phyloP scores from a whole-genome alignment of 441 rosid species.

The Croton laevigatus region DNA sequence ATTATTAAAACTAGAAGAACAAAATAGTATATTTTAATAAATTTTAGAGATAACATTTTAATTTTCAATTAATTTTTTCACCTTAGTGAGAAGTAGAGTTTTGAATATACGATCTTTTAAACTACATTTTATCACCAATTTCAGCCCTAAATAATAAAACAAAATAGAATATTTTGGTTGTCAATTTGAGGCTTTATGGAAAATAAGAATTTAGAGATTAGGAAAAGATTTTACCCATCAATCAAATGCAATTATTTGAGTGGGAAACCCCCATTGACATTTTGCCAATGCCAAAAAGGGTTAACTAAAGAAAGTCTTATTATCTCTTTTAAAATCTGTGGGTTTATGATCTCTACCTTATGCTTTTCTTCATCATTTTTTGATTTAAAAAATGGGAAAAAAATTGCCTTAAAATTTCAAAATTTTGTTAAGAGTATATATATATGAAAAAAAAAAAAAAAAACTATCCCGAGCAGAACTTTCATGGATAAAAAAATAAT shows the following conservation, averaged over 20 bases:
- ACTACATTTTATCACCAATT: too few relatives aligned
- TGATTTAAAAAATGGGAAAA: neutral
- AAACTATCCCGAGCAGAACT: neutral
- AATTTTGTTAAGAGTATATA: too few relatives aligned
- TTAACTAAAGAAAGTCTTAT: neutral
- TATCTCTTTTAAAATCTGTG: slow-evolving; percentile 8
- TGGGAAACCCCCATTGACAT: slow-evolving; percentile 24
- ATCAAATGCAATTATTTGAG: slow-evolving; percentile 23
- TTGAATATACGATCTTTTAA: too few relatives aligned
- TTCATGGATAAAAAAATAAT: neutral
- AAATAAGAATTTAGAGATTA: neutral
- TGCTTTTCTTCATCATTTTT: slow-evolving; percentile 39
- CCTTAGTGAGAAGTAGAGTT: too few relatives aligned
- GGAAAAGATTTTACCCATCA: slow-evolving; percentile 14
- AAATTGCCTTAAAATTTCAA: neutral
- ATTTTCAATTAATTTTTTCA: too few relatives aligned
- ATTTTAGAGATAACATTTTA: too few relatives aligned
- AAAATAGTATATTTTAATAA: too few relatives aligned
- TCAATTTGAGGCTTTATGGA: too few relatives aligned
- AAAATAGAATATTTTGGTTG: too few relatives aligned
- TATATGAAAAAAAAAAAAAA: neutral
- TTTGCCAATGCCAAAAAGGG: slow-evolving; percentile 16
- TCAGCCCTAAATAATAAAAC: too few relatives aligned
- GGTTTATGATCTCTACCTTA: slow-evolving; percentile 7
- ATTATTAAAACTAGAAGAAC: too few relatives aligned